phyloP scores from a whole-genome alignment of 2,329 filamentous ascomycete genomes.

The Fusarium austroafricanum region DNA sequence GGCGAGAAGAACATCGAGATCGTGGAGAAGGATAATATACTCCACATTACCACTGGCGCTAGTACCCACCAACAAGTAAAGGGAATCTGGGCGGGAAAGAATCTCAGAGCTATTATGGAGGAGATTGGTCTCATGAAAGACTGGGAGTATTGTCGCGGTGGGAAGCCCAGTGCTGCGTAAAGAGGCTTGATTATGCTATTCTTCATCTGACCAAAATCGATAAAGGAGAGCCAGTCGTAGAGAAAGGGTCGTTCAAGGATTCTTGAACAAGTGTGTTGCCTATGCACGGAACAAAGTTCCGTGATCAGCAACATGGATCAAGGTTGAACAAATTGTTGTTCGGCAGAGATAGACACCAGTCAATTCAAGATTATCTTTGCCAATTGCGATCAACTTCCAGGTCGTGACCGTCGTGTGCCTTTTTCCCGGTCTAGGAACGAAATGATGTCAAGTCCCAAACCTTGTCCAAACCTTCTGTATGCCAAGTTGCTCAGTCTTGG shows the following conservation, averaged over 20 bases:
- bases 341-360: no score
- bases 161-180: not conserved
- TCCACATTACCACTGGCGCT: not conserved
- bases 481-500: not conserved
- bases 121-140: not conserved
- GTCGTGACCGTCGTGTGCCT: constrained; percentile 7
- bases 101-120: not conserved
- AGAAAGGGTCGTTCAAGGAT: no score
- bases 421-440: not conserved
- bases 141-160: not conserved
- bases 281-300: no score
- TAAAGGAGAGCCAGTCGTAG: no score
- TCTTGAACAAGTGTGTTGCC: no score
- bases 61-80: not conserved
- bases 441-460: constrained; percentile 13
- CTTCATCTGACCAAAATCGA: no score
- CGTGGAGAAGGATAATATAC: not conserved
- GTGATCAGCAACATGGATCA: no score
- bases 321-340: no score
- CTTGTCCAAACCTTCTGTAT: not conserved
- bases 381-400: not conserved
- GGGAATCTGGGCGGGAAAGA: not conserved
- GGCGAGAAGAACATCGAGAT: not conserved
- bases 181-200: no score
- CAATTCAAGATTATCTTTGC: not conserved